These are phyloP conservation scores for Pyropia yezoensis DNA, from an alignment of 23 red algal genomes.

Conservation along the genomic window DNA sequence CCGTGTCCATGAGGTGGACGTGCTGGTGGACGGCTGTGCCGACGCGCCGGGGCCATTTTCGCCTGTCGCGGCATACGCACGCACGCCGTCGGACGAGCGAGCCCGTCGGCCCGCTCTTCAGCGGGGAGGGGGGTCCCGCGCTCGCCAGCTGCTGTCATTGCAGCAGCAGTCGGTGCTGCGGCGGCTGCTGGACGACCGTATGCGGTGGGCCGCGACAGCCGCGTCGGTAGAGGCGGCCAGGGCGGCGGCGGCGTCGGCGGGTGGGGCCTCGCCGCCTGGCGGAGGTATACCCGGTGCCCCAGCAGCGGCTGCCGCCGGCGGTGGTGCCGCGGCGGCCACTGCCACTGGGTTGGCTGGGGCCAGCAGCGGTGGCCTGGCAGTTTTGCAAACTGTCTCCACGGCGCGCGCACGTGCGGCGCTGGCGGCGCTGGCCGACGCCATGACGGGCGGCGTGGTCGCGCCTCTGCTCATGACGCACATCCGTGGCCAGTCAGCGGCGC, in stretches of 20 bases:
- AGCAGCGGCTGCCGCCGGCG: too few relatives aligned
- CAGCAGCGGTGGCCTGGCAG: too few relatives aligned
- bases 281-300: too few relatives aligned
- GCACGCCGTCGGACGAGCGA: neutral
- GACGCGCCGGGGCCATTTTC: neutral
- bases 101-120: constrained; percentile 1
- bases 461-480: constrained; percentile 32
- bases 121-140: constrained; percentile 6
- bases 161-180: constrained; percentile 23
- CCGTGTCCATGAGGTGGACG: constrained; percentile 28
- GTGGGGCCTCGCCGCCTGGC: too few relatives aligned
- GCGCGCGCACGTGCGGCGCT: constrained; percentile 10
- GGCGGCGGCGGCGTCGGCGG: neutral
- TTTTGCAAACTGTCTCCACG: too few relatives aligned
- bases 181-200: constrained; percentile 27
- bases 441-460: constrained; percentile 34
- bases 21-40: constrained; percentile 14
- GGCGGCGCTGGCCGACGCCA: constrained; percentile 29
- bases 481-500: constrained; percentile 26
- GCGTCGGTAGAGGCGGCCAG: constrained; percentile 10
- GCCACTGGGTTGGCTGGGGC: too few relatives aligned
- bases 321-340: too few relatives aligned
- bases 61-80: neutral
- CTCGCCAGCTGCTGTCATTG: neutral
- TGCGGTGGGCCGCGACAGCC: constrained; percentile 19